These are phyloP conservation scores for Pseudognaphalium luteoalbum DNA, from an alignment of 129 eudicot genomes.

Conservation along the genomic window DNA sequence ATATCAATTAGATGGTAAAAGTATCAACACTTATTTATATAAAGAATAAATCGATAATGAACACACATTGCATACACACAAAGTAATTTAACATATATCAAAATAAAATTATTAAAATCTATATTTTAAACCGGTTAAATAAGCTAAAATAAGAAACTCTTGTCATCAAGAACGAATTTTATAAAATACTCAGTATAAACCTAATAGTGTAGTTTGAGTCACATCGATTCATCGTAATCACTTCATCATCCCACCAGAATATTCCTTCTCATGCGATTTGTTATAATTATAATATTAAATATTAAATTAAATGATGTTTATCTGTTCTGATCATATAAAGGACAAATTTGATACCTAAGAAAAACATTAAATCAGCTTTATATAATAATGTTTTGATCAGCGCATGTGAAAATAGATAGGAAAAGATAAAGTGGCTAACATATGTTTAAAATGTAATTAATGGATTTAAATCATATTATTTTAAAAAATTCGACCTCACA, in stretches of 20 bases:
- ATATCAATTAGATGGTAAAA: too few relatives aligned
- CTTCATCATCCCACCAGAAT: constrained; percentile 27
- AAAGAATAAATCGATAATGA: too few relatives aligned
- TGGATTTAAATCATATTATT: background rate
- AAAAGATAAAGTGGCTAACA: background rate
- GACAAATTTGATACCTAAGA: constrained; percentile 7
- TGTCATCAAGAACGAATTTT: constrained; percentile 9
- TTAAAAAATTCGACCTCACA: too few relatives aligned
- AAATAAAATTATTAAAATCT: too few relatives aligned
- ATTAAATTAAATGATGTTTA: background rate
- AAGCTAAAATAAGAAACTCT: background rate
- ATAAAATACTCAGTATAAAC: background rate
- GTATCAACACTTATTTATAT: too few relatives aligned
- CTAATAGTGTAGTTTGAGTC: constrained; percentile 29
- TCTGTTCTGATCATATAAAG: background rate
- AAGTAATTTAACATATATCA: too few relatives aligned
- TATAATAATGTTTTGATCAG: background rate
- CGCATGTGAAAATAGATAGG: background rate
- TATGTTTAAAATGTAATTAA: background rate
- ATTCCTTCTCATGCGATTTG: constrained; percentile 10
- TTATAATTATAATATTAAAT: background rate
- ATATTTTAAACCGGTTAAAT: too few relatives aligned
- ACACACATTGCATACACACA: too few relatives aligned
- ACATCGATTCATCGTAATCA: constrained; percentile 25
- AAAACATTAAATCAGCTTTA: background rate